phyloP scores from a whole-genome alignment of 768 basidiomycete species.

The Rhodocollybia butyracea region DNA sequence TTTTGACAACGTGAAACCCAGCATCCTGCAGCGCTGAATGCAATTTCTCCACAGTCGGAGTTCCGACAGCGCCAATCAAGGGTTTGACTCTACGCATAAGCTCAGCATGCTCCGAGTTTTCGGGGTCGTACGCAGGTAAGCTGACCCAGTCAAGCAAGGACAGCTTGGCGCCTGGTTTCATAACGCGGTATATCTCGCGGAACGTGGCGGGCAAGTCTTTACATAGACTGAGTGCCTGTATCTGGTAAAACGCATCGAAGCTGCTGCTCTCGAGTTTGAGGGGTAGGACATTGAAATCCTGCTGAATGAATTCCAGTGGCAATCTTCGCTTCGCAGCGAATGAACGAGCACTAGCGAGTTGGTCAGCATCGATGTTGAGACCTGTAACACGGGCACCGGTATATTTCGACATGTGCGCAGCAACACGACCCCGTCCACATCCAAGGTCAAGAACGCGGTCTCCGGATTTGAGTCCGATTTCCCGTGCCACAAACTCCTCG shows the following conservation, averaged over 20 bases:
- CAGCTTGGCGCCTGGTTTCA: neutral
- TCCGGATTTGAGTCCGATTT: slow-evolving; percentile 3
- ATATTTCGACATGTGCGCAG: slow-evolving; percentile 5
- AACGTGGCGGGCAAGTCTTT: slow-evolving; percentile 1
- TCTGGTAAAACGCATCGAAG: slow-evolving; percentile 6
- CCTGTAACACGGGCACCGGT: slow-evolving; percentile 4
- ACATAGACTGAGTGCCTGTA: slow-evolving; percentile 1
- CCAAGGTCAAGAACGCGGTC: slow-evolving; percentile 1
- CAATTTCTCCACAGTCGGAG: slow-evolving; percentile 1
- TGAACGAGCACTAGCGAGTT: neutral
- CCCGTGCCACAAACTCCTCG: slow-evolving; percentile 4
- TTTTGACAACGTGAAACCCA: neutral
- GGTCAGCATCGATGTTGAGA: slow-evolving; percentile 3
- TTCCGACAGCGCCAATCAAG: slow-evolving; percentile 2
- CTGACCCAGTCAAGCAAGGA: slow-evolving; percentile 4
- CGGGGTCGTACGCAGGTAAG: slow-evolving; percentile 3
- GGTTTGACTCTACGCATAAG: slow-evolving; percentile 7
- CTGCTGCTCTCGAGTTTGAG: neutral
- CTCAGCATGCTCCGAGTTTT: slow-evolving; percentile 1
- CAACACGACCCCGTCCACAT: slow-evolving; percentile 4
- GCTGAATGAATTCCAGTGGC: slow-evolving; percentile 2
- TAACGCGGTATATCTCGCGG: neutral
- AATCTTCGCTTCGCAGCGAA: slow-evolving; percentile 3
- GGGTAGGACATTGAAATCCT: slow-evolving; percentile 1
- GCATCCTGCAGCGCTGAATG: neutral